Percentiles rank a stretch among this genome's conserved stretches.
Conservation (phyloP, 106 monocot genomes). For the Phalaenopsis aphrodite region DNA sequence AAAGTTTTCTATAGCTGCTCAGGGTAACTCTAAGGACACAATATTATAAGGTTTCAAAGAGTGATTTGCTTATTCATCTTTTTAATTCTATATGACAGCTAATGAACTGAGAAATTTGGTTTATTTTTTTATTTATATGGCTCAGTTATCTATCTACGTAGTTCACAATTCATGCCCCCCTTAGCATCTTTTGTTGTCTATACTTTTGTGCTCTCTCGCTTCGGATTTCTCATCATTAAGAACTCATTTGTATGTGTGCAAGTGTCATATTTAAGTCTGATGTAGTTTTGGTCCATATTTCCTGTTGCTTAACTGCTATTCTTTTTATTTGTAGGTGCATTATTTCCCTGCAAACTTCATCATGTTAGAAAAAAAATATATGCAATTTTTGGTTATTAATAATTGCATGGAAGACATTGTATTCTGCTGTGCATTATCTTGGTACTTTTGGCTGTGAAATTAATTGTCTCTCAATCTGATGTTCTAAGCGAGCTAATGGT, state of each 20-base stretch:
- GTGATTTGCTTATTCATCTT: not conserved
- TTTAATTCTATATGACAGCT: not conserved
- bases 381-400: not conserved
- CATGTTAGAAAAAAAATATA: not conserved
- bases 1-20: too few species aligned
- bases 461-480: too few species aligned
- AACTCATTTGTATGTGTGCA: not conserved
- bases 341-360: not conserved
- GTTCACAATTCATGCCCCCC: not conserved
- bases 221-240: not conserved
- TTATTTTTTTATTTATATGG: not conserved
- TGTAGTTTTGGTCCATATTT: not conserved
- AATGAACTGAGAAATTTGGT: not conserved
- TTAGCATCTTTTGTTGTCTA: not conserved
- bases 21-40: too few species aligned
- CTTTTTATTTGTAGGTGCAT: not conserved
- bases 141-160: not conserved
- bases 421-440: not conserved
- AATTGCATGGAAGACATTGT: not conserved
- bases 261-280: not conserved
- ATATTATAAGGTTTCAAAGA: not conserved
- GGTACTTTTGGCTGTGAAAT: not conserved
- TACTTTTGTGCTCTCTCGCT: not conserved
- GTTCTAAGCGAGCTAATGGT: not conserved
- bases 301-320: not conserved